Conservation (phyloP, 164 flowering plant species). For the Chloranthus sessilifolius region DNA sequence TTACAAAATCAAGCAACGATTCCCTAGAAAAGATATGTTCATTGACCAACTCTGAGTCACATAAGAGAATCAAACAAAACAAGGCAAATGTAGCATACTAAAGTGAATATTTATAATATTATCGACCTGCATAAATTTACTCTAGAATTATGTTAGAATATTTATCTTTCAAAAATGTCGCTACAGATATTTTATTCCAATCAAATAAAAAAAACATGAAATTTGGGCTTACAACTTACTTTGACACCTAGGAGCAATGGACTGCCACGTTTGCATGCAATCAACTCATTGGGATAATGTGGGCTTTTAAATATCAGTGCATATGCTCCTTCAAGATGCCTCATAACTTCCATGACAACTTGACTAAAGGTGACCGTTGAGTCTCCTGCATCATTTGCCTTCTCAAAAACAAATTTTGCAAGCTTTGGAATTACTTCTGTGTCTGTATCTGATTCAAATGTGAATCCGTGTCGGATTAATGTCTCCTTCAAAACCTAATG, state of each 20-base stretch:
- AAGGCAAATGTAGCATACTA: no score
- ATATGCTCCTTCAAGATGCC: constrained; percentile 99
- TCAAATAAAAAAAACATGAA: neutral
- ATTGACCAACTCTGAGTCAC: no score
- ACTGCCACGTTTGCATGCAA: constrained; percentile 99
- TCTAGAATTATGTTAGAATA: no score
- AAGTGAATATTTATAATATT: no score
- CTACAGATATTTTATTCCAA: no score
- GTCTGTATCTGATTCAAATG: constrained; percentile 94
- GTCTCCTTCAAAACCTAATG: constrained; percentile 85
- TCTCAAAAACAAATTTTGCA: constrained; percentile 90
- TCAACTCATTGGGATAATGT: constrained; percentile 94
- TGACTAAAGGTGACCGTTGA: constrained; percentile 73
- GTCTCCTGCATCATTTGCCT: constrained; percentile 81
- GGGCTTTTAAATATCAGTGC: constrained; percentile 92
- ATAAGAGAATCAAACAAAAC: no score
- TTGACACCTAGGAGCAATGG: constrained; percentile 94
- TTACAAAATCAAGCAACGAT: no score
- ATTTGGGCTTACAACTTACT: constrained; percentile 43
- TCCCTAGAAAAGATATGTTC: no score
- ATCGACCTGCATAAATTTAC: no score
- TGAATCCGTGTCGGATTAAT: constrained; percentile 81
- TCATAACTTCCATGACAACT: constrained; percentile 94
- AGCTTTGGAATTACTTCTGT: constrained; percentile 99
- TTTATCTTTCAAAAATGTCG: no score